Evolutionary conservation across 2,329 filamentous ascomycete species (phyloP).

Genomic region (Hypoxylon sp.): DNA sequence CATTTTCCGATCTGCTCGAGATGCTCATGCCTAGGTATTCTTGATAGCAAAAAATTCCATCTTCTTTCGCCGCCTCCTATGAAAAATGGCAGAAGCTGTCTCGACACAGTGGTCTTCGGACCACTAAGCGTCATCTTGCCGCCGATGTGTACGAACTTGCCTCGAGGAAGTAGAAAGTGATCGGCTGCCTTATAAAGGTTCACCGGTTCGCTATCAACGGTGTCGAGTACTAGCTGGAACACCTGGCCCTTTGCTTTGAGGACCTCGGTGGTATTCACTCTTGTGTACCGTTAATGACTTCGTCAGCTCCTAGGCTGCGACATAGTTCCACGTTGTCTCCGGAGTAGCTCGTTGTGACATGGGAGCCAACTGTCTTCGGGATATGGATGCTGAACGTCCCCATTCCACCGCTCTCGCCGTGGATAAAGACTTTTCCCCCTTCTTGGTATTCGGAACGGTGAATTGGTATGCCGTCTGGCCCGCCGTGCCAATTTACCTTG

Average conservation of each 20-base stretch:
- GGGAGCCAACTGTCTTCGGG: slow-evolving; percentile 70
- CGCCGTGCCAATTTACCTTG: slow-evolving; percentile 60
- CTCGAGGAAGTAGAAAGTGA: slow-evolving; percentile 62
- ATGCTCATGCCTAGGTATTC: slow-evolving; percentile 58
- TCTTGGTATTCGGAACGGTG: slow-evolving; percentile 61
- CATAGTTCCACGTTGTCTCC: slow-evolving; percentile 68
- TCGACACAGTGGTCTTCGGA: slow-evolving; percentile 39
- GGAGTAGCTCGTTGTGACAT: slow-evolving; percentile 72
- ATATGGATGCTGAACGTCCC: slow-evolving; percentile 74
- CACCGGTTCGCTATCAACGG: slow-evolving; percentile 62
- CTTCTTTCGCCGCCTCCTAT: slow-evolving; percentile 59
- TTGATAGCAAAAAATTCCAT: slow-evolving; percentile 56
- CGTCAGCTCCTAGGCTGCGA: slow-evolving; percentile 71
- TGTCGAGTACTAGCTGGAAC: slow-evolving; percentile 70
- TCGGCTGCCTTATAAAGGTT: slow-evolving; percentile 67
- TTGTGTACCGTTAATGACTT: slow-evolving; percentile 72
- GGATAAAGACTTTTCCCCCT: slow-evolving; percentile 71
- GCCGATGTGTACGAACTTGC: slow-evolving; percentile 67
- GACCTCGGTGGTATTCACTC: slow-evolving; percentile 59
- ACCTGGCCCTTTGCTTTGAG: slow-evolving; percentile 62
- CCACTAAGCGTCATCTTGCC: slow-evolving; percentile 48
- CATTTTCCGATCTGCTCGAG: slow-evolving; percentile 64
- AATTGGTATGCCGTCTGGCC: slow-evolving; percentile 63
- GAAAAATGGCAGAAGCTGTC: slow-evolving; percentile 51
- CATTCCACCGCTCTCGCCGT: slow-evolving; percentile 73